Conservation (phyloP, 768 basidiomycete genomes). For the Holtermanniella nyarrowii region DNA sequence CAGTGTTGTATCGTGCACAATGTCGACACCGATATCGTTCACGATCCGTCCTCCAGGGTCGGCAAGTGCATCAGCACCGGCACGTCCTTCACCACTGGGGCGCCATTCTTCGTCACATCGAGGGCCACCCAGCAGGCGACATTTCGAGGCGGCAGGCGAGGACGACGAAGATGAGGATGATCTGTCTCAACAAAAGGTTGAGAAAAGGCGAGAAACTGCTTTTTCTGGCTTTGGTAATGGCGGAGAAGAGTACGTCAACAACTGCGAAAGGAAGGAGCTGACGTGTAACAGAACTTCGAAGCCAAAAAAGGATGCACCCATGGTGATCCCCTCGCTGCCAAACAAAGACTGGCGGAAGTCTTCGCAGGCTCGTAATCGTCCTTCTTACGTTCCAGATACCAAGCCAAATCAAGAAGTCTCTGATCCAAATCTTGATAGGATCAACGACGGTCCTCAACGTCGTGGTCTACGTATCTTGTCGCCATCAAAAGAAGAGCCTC, state of each 20-base stretch:
- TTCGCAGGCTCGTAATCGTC: slow-evolving; percentile 52
- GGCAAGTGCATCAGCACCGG: slow-evolving; percentile 46
- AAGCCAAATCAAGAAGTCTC: slow-evolving; percentile 1
- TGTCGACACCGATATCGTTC: slow-evolving; percentile 56
- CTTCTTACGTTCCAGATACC: slow-evolving; percentile 38
- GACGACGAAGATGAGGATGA: slow-evolving; percentile 46
- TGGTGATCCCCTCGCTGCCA: slow-evolving; percentile 75
- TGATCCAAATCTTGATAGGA: slow-evolving; percentile 46
- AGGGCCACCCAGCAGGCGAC: slow-evolving; percentile 23
- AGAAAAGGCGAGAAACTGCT: background rate
- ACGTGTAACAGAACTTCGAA: slow-evolving; percentile 34
- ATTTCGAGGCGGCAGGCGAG: slow-evolving; percentile 21
- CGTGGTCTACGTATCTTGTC: slow-evolving; percentile 53
- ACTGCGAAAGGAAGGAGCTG: slow-evolving; percentile 11
- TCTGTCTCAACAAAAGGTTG: slow-evolving; percentile 7
- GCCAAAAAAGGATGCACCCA: slow-evolving; percentile 50
- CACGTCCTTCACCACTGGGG: slow-evolving; percentile 35
- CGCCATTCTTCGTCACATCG: slow-evolving; percentile 9
- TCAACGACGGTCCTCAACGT: slow-evolving; percentile 65
- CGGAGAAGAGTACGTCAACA: slow-evolving; percentile 70
- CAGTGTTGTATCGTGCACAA: too few relatives aligned
- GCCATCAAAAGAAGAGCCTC: slow-evolving; percentile 31
- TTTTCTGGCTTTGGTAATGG: slow-evolving; percentile 63
- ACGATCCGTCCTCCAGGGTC: slow-evolving; percentile 72
- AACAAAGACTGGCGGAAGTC: slow-evolving; percentile 75